Evolutionary conservation across 208 protist species (phyloP).

Genomic region (Borovskyia barvae): DNA sequence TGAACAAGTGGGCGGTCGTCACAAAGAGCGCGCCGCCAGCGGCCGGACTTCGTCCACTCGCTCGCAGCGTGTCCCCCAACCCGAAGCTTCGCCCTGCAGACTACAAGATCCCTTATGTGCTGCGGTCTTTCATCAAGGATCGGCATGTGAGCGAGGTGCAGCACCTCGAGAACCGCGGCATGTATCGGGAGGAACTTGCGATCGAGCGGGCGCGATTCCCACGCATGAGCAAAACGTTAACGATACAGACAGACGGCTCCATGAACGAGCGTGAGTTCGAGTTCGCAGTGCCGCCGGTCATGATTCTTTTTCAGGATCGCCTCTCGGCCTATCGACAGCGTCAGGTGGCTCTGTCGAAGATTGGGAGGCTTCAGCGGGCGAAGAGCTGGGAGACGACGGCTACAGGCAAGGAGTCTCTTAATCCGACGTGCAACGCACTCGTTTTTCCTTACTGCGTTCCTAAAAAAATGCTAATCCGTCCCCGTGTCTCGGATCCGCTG

Average conservation of each 20-base stretch:
- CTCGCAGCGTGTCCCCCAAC: slow-evolving; percentile 44
- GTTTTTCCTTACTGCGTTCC: slow-evolving; percentile 89
- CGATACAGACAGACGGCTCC: slow-evolving; percentile 85
- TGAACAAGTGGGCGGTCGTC: slow-evolving; percentile 91
- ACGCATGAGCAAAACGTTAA: slow-evolving; percentile 70
- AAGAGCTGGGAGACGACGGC: slow-evolving; percentile 68
- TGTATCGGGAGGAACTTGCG: slow-evolving; percentile 86
- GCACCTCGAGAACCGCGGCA: slow-evolving; percentile 88
- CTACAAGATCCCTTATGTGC: slow-evolving; percentile 86
- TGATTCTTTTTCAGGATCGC: slow-evolving; percentile 84
- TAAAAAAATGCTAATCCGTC: slow-evolving; percentile 62
- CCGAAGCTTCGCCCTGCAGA: slow-evolving; percentile 67
- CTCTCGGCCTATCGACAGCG: slow-evolving; percentile 78
- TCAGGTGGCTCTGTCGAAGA: slow-evolving; percentile 78
- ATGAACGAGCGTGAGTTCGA: slow-evolving; percentile 88
- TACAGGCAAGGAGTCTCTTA: slow-evolving; percentile 46
- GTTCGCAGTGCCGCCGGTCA: slow-evolving; percentile 80
- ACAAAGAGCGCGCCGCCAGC: slow-evolving; percentile 68
- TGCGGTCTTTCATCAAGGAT: slow-evolving; percentile 86
- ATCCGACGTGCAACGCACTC: slow-evolving; percentile 77
- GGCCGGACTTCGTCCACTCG: slow-evolving; percentile 64
- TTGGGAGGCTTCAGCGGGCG: slow-evolving; percentile 64
- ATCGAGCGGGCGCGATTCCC: slow-evolving; percentile 89
- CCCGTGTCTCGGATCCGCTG: slow-evolving; percentile 58
- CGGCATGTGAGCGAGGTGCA: slow-evolving; percentile 84